phyloP scores from a whole-genome alignment of 305 asterid species.

The Nicotiana rustica region DNA sequence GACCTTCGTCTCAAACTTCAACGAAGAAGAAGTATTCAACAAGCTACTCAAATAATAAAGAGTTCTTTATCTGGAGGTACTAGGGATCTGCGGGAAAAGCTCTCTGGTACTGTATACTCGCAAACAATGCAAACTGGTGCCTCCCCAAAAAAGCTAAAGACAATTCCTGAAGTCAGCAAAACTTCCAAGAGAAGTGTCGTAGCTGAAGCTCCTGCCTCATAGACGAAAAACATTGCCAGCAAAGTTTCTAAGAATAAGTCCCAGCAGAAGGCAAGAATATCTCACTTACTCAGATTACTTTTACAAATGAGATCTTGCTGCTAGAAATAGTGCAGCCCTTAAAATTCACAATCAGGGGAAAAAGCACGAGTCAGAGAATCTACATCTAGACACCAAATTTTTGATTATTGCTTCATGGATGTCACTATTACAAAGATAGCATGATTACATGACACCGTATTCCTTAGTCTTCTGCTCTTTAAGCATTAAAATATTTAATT shows the following conservation, averaged over 20 bases:
- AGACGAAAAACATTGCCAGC: slow-evolving; percentile 41
- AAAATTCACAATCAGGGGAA: not conserved
- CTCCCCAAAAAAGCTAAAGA: slow-evolving; percentile 1
- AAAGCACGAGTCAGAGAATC: not conserved
- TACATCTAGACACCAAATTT: not conserved
- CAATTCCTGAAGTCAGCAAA: slow-evolving; percentile 26
- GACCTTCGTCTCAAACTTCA: slow-evolving; percentile 97
- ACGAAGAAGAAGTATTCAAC: slow-evolving; percentile 62
- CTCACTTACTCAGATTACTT: slow-evolving; percentile 8
- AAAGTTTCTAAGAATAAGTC: slow-evolving; percentile 63
- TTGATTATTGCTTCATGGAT: not conserved
- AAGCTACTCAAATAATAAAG: slow-evolving; percentile 55
- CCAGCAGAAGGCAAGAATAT: slow-evolving; percentile 62
- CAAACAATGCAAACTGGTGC: slow-evolving; percentile 38
- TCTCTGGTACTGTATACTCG: slow-evolving; percentile 22
- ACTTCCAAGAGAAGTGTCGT: slow-evolving; percentile 26
- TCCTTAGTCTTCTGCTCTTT: slow-evolving; percentile 4
- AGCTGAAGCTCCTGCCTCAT: slow-evolving; percentile 29
- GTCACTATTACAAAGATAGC: not conserved
- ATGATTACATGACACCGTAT: not conserved
- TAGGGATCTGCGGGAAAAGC: slow-evolving; percentile 37
- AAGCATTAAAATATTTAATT: slow-evolving; percentile 1
- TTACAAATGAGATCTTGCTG: not conserved
- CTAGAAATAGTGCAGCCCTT: not conserved
- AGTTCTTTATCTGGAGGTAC: slow-evolving; percentile 68